A percentile compares a stretch with the other conserved stretches of the same genome.
Conservation (phyloP, 176 grass and related monocot genomes). For the Triticum urartu region DNA sequence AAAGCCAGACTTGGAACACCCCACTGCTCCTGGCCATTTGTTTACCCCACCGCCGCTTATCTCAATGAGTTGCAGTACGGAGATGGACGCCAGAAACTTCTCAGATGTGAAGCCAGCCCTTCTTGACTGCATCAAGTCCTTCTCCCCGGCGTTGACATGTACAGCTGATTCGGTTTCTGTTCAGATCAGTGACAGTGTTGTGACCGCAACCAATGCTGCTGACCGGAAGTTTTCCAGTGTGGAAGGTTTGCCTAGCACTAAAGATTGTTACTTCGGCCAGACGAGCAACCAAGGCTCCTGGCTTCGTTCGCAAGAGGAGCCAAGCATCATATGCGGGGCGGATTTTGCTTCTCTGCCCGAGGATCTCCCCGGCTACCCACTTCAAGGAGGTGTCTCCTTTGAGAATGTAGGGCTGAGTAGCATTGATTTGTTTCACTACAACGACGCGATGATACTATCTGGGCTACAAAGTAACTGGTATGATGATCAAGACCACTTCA, state of each 20-base stretch:
- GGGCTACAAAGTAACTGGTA: constrained; percentile 84
- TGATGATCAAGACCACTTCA: constrained; percentile 49
- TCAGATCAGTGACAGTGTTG: constrained; percentile 53
- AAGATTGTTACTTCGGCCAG: constrained; percentile 49
- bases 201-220: constrained; percentile 23
- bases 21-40: constrained; percentile 34
- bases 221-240: constrained; percentile 42
- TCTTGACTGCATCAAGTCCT: constrained; percentile 55
- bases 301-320: constrained; percentile 42
- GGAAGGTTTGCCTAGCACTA: constrained; percentile 47
- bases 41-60: constrained; percentile 46
- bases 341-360: constrained; percentile 62
- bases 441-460: constrained; percentile 37
- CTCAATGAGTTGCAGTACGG: constrained; percentile 47
- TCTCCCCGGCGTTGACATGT: constrained; percentile 60
- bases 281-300: constrained; percentile 32
- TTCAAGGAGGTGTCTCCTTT: constrained; percentile 69
- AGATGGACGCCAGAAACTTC: constrained; percentile 42
- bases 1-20: constrained; percentile 54
- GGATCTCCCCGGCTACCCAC: constrained; percentile 52
- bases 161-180: constrained; percentile 65
- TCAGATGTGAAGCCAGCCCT: constrained; percentile 64
- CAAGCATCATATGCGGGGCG: constrained; percentile 36
- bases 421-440: constrained; percentile 69
- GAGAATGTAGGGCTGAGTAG: constrained; percentile 66